Percentiles rank a stretch among this genome's conserved stretches.
Evolutionary conservation across 805 yeast genomes (phyloP).

Genomic region (Metschnikowia anglica): DNA sequence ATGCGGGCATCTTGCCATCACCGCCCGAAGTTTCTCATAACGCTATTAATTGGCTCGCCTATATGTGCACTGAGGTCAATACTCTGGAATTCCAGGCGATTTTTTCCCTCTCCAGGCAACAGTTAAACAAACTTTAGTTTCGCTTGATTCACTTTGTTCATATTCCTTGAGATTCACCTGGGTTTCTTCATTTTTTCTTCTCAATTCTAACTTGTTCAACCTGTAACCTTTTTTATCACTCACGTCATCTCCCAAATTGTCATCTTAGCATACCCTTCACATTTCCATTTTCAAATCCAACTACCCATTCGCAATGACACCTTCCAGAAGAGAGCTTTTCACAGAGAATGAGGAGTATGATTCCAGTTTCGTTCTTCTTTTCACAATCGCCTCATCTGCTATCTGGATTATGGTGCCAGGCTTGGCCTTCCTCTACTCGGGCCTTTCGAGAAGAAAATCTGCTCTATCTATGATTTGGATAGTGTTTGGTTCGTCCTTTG

Average conservation of each 20-base stretch:
- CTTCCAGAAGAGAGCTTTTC: constrained; percentile 35
- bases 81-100: not conserved
- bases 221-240: not conserved
- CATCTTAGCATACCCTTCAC: constrained; percentile 1
- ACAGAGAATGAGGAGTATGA: constrained; percentile 31
- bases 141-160: not conserved
- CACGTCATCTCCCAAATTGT: not conserved
- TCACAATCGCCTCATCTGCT: constrained; percentile 61
- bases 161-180: not conserved
- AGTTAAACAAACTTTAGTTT: too few species aligned
- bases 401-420: constrained; percentile 95
- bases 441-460: constrained; percentile 85
- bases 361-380: constrained; percentile 30
- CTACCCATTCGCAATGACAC: constrained; percentile 13
- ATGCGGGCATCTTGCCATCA: constrained; percentile 8
- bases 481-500: constrained; percentile 66
- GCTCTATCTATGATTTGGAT: constrained; percentile 86
- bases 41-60: constrained; percentile 7
- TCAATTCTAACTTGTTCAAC: too few species aligned
- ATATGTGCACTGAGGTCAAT: constrained; percentile 6
- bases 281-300: not conserved
- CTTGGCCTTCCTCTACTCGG: constrained; percentile 87
- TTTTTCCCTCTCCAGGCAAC: too few species aligned
- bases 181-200: not conserved
- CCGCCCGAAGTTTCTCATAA: constrained; percentile 5